Base-by-base conservation (phyloP, 371 early-diverging fungal genomes). In the Saksenaea oblongispora region DNA sequence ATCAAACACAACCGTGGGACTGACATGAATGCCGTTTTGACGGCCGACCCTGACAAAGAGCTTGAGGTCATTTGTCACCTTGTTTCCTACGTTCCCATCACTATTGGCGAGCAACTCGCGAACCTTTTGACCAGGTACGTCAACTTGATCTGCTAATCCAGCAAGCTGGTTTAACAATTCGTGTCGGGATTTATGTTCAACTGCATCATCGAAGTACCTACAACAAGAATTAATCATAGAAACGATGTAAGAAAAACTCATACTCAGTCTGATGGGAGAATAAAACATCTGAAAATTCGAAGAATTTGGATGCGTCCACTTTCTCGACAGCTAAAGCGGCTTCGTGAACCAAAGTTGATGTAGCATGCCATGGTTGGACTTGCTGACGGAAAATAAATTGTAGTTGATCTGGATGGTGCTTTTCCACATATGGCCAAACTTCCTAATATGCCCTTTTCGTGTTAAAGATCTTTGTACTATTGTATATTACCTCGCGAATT, bases 311-410 rank as follows among this genome's bases (percentile, higher is more conserved):
- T 1, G 83, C 69, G 58, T 88, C 74, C 34, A 92, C 44, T 51
- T 75, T 77, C 62, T 91, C 90, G 54, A 91, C 93, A n/a, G 93
- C 94, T 56, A 93, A 64, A 34, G 87, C 87, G 34, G 91, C 93
- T 71, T 93, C 93, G 60, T 92, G 91, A 47, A 90, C 78, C 34
- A 90, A 62, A 2, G 89, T 89, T 3, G 89, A 89, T 15, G 80
- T 70, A 0, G 93, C 92, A 68, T 93, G 93, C 94, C 94, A 93
- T 1, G 93, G 90, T 66, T 93, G 94, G 39, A 93, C 80, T 73
- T 93, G 94, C 62, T 93, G 90, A 26, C 93, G 82, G 66, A 92
- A 85, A 24, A 91, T 77, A 17, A 90, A 65, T 65, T 89, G 87
- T 14, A 87, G 67, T 27, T 84, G 72, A 17, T 73, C 71, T 15